Conservation (phyloP, 140 eudicot genomes). For the Senecio squalidus region DNA sequence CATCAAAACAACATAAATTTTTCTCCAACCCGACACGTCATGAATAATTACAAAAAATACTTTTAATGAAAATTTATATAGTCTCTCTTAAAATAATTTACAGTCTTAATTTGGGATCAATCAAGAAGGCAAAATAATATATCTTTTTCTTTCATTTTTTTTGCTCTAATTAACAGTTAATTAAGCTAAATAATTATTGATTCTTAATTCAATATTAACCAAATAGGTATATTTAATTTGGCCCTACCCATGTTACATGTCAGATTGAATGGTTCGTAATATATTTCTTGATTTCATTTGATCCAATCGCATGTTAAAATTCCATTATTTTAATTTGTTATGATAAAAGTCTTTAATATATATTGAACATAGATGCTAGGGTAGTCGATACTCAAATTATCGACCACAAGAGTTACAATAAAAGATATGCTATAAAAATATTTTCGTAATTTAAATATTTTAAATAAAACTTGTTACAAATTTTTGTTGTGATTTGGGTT, state of each 20-base stretch:
- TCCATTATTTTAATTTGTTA: constrained; percentile 12
- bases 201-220: neutral
- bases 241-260: constrained; percentile 23
- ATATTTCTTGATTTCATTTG: neutral
- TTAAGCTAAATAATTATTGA: neutral
- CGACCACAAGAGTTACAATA: too few relatives aligned
- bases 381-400: neutral
- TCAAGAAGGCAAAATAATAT: neutral
- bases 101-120: constrained; percentile 14
- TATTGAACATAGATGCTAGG: neutral
- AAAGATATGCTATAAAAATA: too few relatives aligned
- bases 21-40: too few relatives aligned
- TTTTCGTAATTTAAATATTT: too few relatives aligned
- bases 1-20: too few relatives aligned
- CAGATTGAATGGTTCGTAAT: neutral
- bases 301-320: constrained; percentile 2
- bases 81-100: neutral
- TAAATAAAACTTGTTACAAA: too few relatives aligned
- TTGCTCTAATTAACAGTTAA: neutral
- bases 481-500: too few relatives aligned
- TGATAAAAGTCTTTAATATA: neutral
- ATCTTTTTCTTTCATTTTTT: neutral
- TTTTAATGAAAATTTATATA: neutral
- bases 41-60: neutral
- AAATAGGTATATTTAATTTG: neutral